These are phyloP conservation scores for Diplodia mutila DNA, from an alignment of 2,329 filamentous ascomycete species.

Conservation along the genomic window DNA sequence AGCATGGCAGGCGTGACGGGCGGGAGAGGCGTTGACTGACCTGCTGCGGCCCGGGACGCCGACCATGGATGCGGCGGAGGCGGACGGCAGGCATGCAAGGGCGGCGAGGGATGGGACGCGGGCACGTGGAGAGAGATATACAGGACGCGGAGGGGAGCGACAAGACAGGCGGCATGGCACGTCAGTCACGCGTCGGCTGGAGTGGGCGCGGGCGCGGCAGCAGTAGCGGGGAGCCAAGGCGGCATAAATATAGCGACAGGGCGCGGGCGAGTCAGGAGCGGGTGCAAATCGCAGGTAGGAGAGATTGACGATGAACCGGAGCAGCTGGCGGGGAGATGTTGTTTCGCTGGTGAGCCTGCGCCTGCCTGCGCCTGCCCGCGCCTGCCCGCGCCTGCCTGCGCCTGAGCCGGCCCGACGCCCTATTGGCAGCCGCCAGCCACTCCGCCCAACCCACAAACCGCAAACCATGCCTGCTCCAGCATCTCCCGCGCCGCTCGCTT, in stretches of 20 bases:
- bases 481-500: background rate
- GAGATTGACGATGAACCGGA: constrained; percentile 4
- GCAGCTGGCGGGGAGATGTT: constrained; percentile 1
- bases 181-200: background rate
- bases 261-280: constrained; percentile 3
- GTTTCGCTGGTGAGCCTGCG: background rate
- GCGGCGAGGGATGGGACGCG: background rate
- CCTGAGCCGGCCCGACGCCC: background rate
- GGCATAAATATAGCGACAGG: constrained; percentile 20
- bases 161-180: constrained; percentile 5
- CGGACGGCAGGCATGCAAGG: constrained; percentile 11
- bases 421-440: background rate
- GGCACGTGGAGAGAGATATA: constrained; percentile 4
- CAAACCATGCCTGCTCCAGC: background rate
- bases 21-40: background rate
- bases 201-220: background rate
- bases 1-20: background rate
- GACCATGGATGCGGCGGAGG: constrained; percentile 13
- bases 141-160: background rate
- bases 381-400: no score
- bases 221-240: constrained; percentile 6
- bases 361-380: no score
- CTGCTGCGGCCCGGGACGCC: constrained; percentile 25
- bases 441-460: no score
- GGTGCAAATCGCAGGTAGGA: background rate